Conservation (phyloP, 306 rosid genomes). For the Quercus engelmannii region DNA sequence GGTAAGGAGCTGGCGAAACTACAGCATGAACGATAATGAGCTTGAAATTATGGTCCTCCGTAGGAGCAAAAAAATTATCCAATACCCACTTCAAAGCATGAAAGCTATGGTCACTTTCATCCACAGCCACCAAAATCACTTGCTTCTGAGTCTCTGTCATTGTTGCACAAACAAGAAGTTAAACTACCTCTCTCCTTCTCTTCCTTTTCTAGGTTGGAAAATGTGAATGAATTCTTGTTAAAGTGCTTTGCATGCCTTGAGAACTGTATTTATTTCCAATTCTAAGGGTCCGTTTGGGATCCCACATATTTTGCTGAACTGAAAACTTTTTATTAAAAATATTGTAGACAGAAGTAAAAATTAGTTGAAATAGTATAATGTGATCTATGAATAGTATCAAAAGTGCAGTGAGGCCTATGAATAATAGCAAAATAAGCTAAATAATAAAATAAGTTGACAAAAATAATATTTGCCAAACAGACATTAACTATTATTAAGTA, state of each 20-base stretch:
- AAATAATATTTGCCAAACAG: too few species aligned
- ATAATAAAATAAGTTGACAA: too few species aligned
- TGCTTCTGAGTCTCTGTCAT: slow-evolving; percentile 24
- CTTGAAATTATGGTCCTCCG: slow-evolving; percentile 6
- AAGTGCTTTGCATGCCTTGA: not conserved
- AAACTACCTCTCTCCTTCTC: not conserved
- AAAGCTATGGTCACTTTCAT: slow-evolving; percentile 37
- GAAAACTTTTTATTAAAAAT: fast-evolving
- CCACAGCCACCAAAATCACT: slow-evolving; percentile 31
- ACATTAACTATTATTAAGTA: not conserved
- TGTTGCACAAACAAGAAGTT: not conserved
- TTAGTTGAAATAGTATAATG: too few species aligned
- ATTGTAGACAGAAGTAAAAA: fast-evolving
- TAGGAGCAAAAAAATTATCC: slow-evolving; percentile 25
- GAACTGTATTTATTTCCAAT: not conserved
- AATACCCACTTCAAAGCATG: slow-evolving; percentile 40
- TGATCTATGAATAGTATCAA: fast-evolving
- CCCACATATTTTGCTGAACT: fast-evolving
- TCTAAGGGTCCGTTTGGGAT: not conserved
- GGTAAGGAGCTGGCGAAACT: slow-evolving; percentile 12
- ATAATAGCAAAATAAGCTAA: too few species aligned
- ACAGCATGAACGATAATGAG: slow-evolving; percentile 31
- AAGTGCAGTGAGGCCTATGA: fast-evolving
- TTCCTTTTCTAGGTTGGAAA: not conserved
- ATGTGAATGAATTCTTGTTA: not conserved